A percentile compares a stretch with the other conserved stretches of the same genome.
Conservation (phyloP, 2,329 filamentous ascomycete species). For the Hymenoscyphus linearis region DNA sequence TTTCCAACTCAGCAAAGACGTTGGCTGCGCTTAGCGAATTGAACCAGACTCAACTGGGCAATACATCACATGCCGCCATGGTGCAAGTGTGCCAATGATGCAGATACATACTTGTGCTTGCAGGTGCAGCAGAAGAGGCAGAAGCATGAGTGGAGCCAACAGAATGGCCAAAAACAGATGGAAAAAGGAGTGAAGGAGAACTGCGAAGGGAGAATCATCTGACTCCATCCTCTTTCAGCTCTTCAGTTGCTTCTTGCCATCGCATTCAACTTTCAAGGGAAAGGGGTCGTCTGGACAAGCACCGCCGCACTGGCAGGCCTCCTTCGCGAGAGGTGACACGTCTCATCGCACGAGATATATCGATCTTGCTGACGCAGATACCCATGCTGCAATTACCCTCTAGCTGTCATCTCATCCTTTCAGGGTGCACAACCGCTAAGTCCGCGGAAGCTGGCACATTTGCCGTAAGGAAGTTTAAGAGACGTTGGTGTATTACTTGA, state of each 20-base stretch:
- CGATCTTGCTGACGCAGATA: slow-evolving; percentile 12
- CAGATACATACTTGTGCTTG: background rate
- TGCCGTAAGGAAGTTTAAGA: background rate
- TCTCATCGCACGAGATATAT: slow-evolving; percentile 19
- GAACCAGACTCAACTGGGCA: background rate
- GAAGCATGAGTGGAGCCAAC: background rate
- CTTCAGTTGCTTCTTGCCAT: background rate
- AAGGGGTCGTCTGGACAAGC: background rate
- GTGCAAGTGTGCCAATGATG: background rate
- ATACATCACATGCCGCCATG: background rate
- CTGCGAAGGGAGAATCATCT: background rate
- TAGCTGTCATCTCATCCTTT: slow-evolving; percentile 5
- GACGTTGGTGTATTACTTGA: background rate
- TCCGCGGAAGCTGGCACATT: background rate
- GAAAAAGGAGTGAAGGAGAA: background rate
- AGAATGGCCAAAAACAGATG: background rate
- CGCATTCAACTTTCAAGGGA: background rate
- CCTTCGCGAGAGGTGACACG: slow-evolving; percentile 14
- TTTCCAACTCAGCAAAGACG: background rate
- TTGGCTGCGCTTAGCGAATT: background rate
- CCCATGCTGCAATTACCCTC: slow-evolving; percentile 1
- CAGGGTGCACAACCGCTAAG: slow-evolving; percentile 3
- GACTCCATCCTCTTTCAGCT: background rate
- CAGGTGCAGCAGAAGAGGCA: background rate
- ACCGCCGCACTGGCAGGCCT: slow-evolving; percentile 1